phyloP scores from a whole-genome alignment of 225 moss, liverwort and hornwort species.

The Pseudisothecium myosuroides region DNA sequence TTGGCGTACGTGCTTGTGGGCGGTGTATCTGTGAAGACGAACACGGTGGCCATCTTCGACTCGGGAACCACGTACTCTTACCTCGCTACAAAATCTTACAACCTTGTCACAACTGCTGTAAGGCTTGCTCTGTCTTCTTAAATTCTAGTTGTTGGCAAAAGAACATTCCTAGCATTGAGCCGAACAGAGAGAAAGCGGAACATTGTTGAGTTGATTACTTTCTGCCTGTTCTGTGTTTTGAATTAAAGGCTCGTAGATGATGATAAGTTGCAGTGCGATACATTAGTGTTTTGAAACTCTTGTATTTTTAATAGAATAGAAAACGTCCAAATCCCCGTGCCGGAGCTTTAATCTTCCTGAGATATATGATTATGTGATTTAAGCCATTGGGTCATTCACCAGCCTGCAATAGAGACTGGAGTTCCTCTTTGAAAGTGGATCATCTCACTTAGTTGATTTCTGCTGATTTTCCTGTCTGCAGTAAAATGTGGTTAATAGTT shows the following conservation, averaged over 20 bases:
- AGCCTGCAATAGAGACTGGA: no score
- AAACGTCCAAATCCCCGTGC: neutral
- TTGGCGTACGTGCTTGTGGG: slow-evolving; percentile 20
- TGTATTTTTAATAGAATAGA: neutral
- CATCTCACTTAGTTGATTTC: neutral
- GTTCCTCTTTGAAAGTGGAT: neutral
- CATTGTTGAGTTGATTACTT: neutral
- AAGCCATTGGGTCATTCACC: no score
- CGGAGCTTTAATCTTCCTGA: neutral
- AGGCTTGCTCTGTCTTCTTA: neutral
- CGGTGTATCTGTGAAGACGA: neutral
- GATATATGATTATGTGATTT: neutral
- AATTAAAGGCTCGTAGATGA: neutral
- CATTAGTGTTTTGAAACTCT: neutral
- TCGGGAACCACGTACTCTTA: slow-evolving; percentile 45
- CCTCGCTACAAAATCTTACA: slow-evolving; percentile 12
- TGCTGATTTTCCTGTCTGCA: neutral
- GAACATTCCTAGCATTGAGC: neutral
- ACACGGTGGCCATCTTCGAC: slow-evolving; percentile 20
- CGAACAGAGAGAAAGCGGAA: neutral
- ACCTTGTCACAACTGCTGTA: slow-evolving; percentile 17
- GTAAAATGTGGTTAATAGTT: no score
- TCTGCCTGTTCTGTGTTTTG: neutral
- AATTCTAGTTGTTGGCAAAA: neutral
- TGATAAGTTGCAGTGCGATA: neutral